Percentiles rank a stretch among this genome's conserved stretches.
phyloP scores from a whole-genome alignment of 2,329 filamentous ascomycete species.

The Epichloe bromicola region DNA sequence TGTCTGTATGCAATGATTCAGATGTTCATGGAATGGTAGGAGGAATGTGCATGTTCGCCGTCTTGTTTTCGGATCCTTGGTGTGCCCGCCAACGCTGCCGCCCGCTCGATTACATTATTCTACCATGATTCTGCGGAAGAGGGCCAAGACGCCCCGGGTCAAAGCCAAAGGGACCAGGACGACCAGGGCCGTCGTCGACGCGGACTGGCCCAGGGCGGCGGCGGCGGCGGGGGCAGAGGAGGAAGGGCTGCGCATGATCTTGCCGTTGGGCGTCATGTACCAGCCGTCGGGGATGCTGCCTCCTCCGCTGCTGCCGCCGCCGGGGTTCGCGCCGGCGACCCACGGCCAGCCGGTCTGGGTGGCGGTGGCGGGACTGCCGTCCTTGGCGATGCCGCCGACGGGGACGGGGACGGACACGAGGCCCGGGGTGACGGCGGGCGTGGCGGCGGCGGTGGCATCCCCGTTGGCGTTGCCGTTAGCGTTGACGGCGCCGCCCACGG shows the following conservation, averaged over 20 bases:
- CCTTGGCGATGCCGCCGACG: conserved; percentile 52
- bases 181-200: conserved; percentile 11
- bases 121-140: conserved; percentile 9
- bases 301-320: conserved; percentile 24
- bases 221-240: conserved; percentile 18
- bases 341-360: conserved; percentile 57
- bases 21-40: too few species aligned
- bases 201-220: not conserved
- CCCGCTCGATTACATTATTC: not conserved
- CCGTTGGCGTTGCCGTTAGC: conserved; percentile 48
- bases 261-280: conserved; percentile 66
- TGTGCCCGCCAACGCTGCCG: not conserved
- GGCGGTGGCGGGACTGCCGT: conserved; percentile 36
- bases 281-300: conserved; percentile 62
- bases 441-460: conserved; percentile 43
- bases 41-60: not conserved
- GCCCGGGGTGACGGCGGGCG: conserved; percentile 47
- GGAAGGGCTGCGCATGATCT: conserved; percentile 57
- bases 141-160: conserved; percentile 9
- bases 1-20: not conserved
- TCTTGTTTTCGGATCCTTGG: not conserved
- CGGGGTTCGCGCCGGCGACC: conserved; percentile 42
- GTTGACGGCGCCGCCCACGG: conserved; percentile 67
- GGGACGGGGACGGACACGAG: conserved; percentile 55
- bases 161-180: conserved; percentile 12